Conservation (phyloP, 148 eudicot genomes). For the Euryodendron excelsum region DNA sequence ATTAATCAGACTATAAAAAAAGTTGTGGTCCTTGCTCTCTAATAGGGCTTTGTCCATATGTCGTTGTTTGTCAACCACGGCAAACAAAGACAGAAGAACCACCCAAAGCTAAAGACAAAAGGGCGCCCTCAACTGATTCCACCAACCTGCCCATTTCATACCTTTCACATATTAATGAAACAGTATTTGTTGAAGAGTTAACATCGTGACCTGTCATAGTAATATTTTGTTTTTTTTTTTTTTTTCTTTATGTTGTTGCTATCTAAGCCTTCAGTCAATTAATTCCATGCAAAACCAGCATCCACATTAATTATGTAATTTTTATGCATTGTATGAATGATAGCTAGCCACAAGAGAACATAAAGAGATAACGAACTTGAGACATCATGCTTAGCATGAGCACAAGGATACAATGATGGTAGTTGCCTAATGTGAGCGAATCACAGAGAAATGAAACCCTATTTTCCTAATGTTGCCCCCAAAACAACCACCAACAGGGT, state of each 20-base stretch:
- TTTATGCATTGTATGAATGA: too few species aligned
- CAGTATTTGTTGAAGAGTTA: not conserved
- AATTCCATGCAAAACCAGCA: too few species aligned
- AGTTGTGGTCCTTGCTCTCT: conserved; percentile 38
- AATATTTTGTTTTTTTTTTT: too few species aligned
- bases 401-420: too few species aligned
- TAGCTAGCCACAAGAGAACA: too few species aligned
- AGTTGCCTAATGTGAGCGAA: too few species aligned
- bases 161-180: too few species aligned
- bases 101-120: conserved; percentile 43
- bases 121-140: conserved; percentile 26
- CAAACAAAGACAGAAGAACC: conserved; percentile 27
- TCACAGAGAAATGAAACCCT: not conserved
- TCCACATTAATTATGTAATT: too few species aligned
- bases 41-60: conserved; percentile 30
- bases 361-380: too few species aligned
- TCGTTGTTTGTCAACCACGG: conserved; percentile 12
- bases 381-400: too few species aligned
- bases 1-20: conserved; percentile 23
- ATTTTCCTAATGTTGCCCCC: conserved; percentile 5
- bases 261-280: too few species aligned
- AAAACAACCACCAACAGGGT: conserved; percentile 13
- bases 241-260: too few species aligned
- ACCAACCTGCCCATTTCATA: conserved; percentile 19
- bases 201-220: not conserved